These are phyloP conservation scores for Lanzia echinophila DNA, from an alignment of 2,329 filamentous ascomycete species.

Conservation along the genomic window DNA sequence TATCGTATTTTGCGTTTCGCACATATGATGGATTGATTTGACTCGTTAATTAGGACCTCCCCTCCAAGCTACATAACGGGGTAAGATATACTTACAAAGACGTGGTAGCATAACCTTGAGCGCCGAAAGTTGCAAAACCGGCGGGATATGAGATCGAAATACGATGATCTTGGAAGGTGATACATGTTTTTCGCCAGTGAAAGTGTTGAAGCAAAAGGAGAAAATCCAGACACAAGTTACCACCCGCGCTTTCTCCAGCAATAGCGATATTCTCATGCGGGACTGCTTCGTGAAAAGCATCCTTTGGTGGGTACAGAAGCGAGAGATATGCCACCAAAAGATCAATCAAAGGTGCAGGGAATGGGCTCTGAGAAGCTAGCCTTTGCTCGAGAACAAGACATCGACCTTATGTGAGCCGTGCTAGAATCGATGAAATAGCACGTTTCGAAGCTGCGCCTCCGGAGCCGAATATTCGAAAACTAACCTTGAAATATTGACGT, in stretches of 20 bases:
- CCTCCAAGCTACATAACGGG: background rate
- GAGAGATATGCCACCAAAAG: constrained; percentile 2
- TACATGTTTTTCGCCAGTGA: background rate
- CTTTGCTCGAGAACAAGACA: background rate
- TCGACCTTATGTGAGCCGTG: background rate
- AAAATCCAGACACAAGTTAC: background rate
- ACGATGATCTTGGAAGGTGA: background rate
- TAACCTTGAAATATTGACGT: background rate
- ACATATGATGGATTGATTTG: background rate
- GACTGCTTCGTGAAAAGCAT: background rate
- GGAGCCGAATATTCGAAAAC: background rate
- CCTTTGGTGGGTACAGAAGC: background rate
- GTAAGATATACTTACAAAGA: background rate
- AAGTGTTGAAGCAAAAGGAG: background rate
- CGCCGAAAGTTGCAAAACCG: background rate
- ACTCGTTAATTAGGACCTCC: background rate
- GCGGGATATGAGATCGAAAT: background rate
- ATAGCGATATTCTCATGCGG: background rate
- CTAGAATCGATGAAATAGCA: background rate
- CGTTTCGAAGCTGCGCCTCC: background rate
- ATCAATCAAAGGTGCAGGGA: background rate
- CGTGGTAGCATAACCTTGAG: background rate
- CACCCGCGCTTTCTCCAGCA: background rate
- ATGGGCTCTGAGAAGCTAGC: background rate
- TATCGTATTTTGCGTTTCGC: background rate